phyloP scores from a whole-genome alignment of 495 filamentous ascomycete species.

The Penicillium silybi region DNA sequence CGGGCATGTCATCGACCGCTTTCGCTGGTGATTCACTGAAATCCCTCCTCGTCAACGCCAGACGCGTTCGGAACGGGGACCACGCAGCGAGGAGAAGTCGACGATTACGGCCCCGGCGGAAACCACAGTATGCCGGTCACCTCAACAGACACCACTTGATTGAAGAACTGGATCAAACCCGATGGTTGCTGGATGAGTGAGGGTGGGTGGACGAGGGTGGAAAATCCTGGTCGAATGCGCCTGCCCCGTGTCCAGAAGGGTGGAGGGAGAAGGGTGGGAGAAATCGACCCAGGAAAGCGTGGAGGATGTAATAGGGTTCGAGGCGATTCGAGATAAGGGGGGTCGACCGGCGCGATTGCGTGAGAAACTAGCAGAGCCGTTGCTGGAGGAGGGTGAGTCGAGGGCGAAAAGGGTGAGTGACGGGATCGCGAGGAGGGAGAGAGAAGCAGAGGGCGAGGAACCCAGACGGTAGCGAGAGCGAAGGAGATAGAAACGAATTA shows the following conservation, averaged over 20 bases:
- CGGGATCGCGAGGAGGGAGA: constrained; percentile 35
- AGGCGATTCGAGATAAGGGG: constrained; percentile 18
- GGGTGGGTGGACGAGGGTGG: background rate
- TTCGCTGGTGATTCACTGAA: background rate
- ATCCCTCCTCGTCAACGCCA: background rate
- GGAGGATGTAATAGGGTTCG: background rate
- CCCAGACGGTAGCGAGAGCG: constrained; percentile 18
- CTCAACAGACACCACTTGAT: background rate
- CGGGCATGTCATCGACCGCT: constrained; percentile 33
- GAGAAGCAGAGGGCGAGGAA: constrained; percentile 21
- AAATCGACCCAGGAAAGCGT: constrained; percentile 1
- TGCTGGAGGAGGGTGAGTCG: constrained; percentile 19
- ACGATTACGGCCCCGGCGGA: background rate
- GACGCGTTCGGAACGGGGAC: constrained; percentile 9
- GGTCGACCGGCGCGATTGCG: constrained; percentile 18
- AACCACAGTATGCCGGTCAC: background rate
- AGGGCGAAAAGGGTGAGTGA: constrained; percentile 26
- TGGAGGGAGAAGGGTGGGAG: constrained; percentile 1
- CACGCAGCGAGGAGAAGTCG: background rate
- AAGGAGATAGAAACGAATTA: constrained; percentile 18
- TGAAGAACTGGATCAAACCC: background rate
- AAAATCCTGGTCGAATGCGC: constrained; percentile 22
- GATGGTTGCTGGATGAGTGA: background rate
- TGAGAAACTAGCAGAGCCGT: constrained; percentile 15
- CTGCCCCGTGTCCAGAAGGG: constrained; percentile 14